Base-by-base conservation (phyloP, 2,329 filamentous ascomycete species). In the Pleoardoris graminearum region DNA sequence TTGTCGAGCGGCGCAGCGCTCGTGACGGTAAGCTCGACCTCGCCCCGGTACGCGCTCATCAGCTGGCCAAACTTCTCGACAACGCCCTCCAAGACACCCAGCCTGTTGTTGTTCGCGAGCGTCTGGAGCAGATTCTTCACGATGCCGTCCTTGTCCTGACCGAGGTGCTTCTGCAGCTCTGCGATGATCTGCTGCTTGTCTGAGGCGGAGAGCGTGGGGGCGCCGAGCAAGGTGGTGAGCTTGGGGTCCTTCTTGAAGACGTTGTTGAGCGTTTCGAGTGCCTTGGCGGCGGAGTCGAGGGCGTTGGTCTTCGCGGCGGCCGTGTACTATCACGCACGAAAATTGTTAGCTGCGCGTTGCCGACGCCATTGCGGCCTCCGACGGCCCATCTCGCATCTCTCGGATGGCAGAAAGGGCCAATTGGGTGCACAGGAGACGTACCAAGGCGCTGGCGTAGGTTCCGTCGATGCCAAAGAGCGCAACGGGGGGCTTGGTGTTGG, bases 381-480 rank as follows among this genome's bases (percentile, higher is more conserved):
- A 42, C 35, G 22, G 16, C 11, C 22, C 19, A 23, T 41, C 12
- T 21, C 17, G 19, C 12, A 21, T 8, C 29, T 8, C 33, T 8
- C 4, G 10, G 4, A 17, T 12, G 14, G 17, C 22, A 19, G 22
- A 46, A 29, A n/a, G 7, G 37, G 27, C 58, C 60, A 64, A 65
- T 65, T 63, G 60, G 14, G 41, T 23, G 37, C 32, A 30, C 38
- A 48, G 49, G 51, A 54, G 44, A 57, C 90, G 77, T 93, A 99
- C 94, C 87, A 99, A 84, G 81, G 94, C 94, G 80, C 88, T 91
- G 76, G 94, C 94, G 81, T 99, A 99, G 75, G 93, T 97, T 78
- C 94, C 94, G 79, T 97, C 94, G 74, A 99, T 81, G 69, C 94
- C 94, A 79, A 91, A 99, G 73, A 99, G 85, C 69, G 92, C 85